These are phyloP conservation scores for Sungouiozyma intestinalis DNA, from an alignment of 805 yeast species.

Conservation along the genomic window DNA sequence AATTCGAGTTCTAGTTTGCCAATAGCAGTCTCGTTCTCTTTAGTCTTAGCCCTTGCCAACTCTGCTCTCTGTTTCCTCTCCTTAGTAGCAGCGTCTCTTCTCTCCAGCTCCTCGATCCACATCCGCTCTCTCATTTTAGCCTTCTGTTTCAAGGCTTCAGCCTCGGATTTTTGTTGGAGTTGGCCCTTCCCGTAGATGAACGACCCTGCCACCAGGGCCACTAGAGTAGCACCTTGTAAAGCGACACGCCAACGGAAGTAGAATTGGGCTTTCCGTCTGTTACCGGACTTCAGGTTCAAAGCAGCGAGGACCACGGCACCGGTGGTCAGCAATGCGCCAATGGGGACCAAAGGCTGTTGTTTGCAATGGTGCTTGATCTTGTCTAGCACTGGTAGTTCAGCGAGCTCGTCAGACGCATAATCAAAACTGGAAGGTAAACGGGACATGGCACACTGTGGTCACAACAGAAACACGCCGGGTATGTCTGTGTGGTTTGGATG, in stretches of 20 bases:
- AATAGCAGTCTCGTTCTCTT: constrained; percentile 29
- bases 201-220: constrained; percentile 77
- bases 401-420: constrained; percentile 3
- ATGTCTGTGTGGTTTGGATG: too few species aligned
- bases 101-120: constrained; percentile 86
- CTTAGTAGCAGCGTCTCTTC: constrained; percentile 68
- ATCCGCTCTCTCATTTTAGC: constrained; percentile 75
- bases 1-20: constrained; percentile 19
- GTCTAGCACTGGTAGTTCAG: constrained; percentile 10
- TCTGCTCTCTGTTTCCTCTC: constrained; percentile 61
- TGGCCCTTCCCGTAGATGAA: constrained; percentile 47
- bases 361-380: constrained; percentile 54
- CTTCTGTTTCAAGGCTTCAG: constrained; percentile 55
- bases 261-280: constrained; percentile 64
- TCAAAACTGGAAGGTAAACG: constrained; percentile 23
- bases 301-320: constrained; percentile 78
- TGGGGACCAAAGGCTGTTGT: constrained; percentile 83
- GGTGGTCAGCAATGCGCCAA: constrained; percentile 69
- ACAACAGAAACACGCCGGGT: too few species aligned
- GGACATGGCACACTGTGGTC: constrained; percentile 19
- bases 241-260: constrained; percentile 89
- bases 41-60: constrained; percentile 37
- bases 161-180: constrained; percentile 32
- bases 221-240: constrained; percentile 72
- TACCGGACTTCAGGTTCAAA: constrained; percentile 60